Evolutionary conservation across 768 basidiomycete genomes (phyloP).

Genomic region (Dioszegia crocea): DNA sequence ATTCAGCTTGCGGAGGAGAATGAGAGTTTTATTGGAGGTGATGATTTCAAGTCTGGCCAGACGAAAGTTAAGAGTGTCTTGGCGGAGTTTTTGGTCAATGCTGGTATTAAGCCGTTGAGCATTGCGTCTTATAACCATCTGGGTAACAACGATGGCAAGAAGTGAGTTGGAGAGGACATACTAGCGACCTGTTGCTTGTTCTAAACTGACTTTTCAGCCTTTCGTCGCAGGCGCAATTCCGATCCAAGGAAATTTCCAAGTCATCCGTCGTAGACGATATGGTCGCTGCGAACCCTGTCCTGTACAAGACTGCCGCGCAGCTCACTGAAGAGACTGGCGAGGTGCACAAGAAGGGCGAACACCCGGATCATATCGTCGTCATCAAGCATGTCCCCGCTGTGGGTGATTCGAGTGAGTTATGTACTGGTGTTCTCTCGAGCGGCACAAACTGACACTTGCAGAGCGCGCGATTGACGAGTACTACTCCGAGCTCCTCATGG

Average conservation of each 20-base stretch:
- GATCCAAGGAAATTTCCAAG: conserved; percentile 98
- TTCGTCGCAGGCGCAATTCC: conserved; percentile 86
- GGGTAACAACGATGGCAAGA: conserved; percentile 90
- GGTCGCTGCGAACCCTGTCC: conserved; percentile 82
- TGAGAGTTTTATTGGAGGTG: conserved; percentile 90
- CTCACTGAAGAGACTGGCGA: conserved; percentile 55
- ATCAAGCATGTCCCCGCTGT: conserved; percentile 97
- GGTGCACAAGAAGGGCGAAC: conserved; percentile 70
- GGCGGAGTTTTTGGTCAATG: conserved; percentile 97
- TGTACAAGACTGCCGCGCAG: conserved; percentile 68
- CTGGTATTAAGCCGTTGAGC: conserved; percentile 93
- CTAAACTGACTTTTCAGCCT: conserved; percentile 56
- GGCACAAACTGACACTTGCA: not conserved
- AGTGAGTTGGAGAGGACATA: not conserved
- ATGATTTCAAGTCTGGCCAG: conserved; percentile 97
- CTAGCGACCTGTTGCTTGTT: not conserved
- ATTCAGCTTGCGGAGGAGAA: conserved; percentile 86
- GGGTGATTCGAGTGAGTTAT: conserved; percentile 68
- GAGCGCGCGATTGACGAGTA: conserved; percentile 91
- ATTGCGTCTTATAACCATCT: conserved; percentile 99
- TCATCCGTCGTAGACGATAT: conserved; percentile 93
- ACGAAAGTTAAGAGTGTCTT: conserved; percentile 86
- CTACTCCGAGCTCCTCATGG: conserved; percentile 96
- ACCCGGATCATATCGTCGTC: conserved; percentile 93
- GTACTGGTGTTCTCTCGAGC: not conserved